Base-by-base conservation (phyloP, 768 basidiomycete species). In the Termitomyces sp. region DNA sequence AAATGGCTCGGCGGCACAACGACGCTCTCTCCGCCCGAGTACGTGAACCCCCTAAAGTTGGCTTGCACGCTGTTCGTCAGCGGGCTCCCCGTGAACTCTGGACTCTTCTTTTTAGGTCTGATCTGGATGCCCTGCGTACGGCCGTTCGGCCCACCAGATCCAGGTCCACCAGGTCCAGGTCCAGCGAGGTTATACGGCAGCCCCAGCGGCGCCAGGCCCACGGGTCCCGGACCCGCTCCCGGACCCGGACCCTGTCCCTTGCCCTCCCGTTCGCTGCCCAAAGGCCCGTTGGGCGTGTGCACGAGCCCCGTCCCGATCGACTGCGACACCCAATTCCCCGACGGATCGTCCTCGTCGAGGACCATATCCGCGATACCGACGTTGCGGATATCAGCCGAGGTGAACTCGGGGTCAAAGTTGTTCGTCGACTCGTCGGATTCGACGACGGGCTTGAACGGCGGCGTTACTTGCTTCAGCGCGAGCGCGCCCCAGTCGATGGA, bases 341-440 rank as follows among this genome's bases (percentile, higher is more conserved):
- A 86, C 35, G 88, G 89, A 63, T 92, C 90, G 60, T 81, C 81
- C 65, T 82, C 82, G 59, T 81, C 79, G 13, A 79, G 70, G 36
- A 77, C 78, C 60, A 80, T 79, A 46, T 84, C 79, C 41, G 80
- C 78, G 6, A 81, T 77, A 51, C 81, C 89, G 61, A 84, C 82
- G 62, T 92, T 86, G 16, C 87, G 82, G 54, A 98, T 79, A 70
- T 96, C 90, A n/a, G 93, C 89, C 28, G 86, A 82, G 4, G 97
- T 99, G 74, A 99, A 99, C 75, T 98, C 95, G 32, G 94, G 93
- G 71, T 99, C 97, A 69, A 99, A 99, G 77, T 98, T 98, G 63
- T 87, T 87, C n/a, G 93, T 94, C 16, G 90, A 93, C 74, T 99
- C 97, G 77, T 99, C 97, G 18, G 93, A 96, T 74, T 98, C 95